Base-by-base conservation (phyloP, 2,329 filamentous ascomycete genomes). In the Colletotrichum plurivorum region DNA sequence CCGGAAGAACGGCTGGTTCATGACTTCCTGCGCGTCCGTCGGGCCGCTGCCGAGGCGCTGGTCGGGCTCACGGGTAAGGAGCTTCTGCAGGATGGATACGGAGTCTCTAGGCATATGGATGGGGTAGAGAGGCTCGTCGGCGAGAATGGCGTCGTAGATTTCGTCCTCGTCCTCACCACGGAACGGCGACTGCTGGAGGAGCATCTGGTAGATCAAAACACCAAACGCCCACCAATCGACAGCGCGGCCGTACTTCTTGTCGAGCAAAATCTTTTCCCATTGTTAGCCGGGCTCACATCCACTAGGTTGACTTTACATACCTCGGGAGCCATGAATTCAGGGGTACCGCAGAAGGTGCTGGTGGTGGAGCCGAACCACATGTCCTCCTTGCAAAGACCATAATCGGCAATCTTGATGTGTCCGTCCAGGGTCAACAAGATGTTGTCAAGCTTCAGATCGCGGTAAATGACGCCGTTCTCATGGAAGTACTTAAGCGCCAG, bases 141-240 rank as follows among this genome's bases (percentile, higher is more conserved):
- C 94, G 51, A 99, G 89, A 83, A 99, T 98, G 43, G 96, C 95
- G 76, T 99, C 96, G 84, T 99, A 99, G 72, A 99, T 99, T 82
- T 99, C 96, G 78, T 99, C 96, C 78, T 99, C 97, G 75, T 99
- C 96, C 80, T 99, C 97, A 76, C 96, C 96, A 75, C 96, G 92
- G 92, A 99, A 99, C 0, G 96, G 96, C 36, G 95, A 98, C 80
- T 99, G 97, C 78, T 99, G 97, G 56, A 99, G 89, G 66, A 99
- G 92, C 97, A 99, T 99, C 81, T 99, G 96, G 84, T 99, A 99
- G 76, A 99, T 99, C 75, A 99, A 84, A 39, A 99, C 96, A 79
- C 96, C 96, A 81, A 99, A 99, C 7, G 97, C 97, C 96, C 96
- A 99, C 96, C 96, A 99, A 81, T 99, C 96, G 51, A 99, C 96